Evolutionary conservation across 2,329 filamentous ascomycete species (phyloP).

Genomic region (Epichloe baconii): DNA sequence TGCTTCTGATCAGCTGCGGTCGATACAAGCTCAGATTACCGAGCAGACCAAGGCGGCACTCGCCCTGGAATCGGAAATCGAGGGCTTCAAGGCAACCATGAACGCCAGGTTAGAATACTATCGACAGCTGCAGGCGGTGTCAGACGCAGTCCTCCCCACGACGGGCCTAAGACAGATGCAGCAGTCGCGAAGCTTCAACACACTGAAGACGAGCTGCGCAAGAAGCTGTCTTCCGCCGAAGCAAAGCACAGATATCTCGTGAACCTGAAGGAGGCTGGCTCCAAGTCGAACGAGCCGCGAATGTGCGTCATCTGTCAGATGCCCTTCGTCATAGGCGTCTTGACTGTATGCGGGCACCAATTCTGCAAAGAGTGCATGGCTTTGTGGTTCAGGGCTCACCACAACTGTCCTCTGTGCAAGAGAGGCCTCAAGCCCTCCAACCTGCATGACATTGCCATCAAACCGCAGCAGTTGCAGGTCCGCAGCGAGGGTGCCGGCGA

Average conservation of each 20-base stretch:
- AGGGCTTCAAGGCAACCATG: slow-evolving; percentile 64
- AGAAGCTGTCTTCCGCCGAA: slow-evolving; percentile 47
- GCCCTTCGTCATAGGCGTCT: slow-evolving; percentile 61
- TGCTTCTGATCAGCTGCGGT: slow-evolving; percentile 47
- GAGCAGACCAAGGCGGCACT: slow-evolving; percentile 36
- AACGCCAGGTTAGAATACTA: slow-evolving; percentile 85
- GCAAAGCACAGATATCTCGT: slow-evolving; percentile 63
- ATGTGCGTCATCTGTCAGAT: slow-evolving; percentile 81
- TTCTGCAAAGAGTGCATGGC: slow-evolving; percentile 84
- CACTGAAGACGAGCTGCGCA: slow-evolving; percentile 29
- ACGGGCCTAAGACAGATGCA: slow-evolving; percentile 45
- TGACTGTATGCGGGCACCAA: slow-evolving; percentile 82
- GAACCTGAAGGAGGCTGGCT: slow-evolving; percentile 42
- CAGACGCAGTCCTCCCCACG: slow-evolving; percentile 68
- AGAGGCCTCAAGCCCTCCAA: slow-evolving; percentile 48
- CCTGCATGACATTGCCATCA: slow-evolving; percentile 76
- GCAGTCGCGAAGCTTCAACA: slow-evolving; percentile 21
- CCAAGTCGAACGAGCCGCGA: slow-evolving; percentile 48
- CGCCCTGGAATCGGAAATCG: slow-evolving; percentile 54
- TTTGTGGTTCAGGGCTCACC: slow-evolving; percentile 61
- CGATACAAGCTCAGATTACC: slow-evolving; percentile 40
- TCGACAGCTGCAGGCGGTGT: slow-evolving; percentile 78
- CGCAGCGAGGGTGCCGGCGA: slow-evolving; percentile 25
- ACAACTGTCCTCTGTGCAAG: slow-evolving; percentile 79
- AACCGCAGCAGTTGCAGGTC: slow-evolving; percentile 58